Evolutionary conservation across 257 asterid genomes (phyloP).

Genomic region (Linderniella brevidens): DNA sequence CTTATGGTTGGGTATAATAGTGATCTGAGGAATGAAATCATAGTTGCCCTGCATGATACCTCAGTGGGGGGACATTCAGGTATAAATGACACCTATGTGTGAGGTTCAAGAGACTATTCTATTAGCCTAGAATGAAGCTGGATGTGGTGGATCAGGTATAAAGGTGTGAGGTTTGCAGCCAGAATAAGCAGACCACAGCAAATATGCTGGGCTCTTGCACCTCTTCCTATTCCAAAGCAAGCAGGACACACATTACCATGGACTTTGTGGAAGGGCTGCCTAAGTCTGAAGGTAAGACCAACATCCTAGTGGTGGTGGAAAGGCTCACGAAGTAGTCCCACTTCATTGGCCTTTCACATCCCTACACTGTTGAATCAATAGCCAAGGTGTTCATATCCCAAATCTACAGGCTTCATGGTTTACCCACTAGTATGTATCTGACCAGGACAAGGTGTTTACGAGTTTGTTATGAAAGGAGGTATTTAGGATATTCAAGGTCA

Average conservation of each 20-base stretch:
- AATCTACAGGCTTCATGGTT: neutral
- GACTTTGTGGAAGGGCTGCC: conserved; percentile 1
- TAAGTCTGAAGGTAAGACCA: neutral
- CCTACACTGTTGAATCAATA: neutral
- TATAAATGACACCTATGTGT: too few relatives aligned
- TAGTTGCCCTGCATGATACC: too few relatives aligned
- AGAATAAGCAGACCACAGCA: neutral
- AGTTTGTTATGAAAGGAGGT: neutral
- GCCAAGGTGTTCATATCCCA: neutral
- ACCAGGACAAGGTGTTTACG: neutral
- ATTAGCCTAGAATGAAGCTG: neutral
- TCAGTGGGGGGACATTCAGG: too few relatives aligned
- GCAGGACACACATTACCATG: neutral
- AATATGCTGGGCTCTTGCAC: neutral
- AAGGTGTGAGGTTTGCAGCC: neutral
- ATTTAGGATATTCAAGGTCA: neutral
- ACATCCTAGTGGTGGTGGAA: neutral
- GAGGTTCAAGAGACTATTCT: neutral
- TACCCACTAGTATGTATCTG: neutral
- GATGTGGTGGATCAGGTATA: neutral
- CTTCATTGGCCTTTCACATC: neutral
- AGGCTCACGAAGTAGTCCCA: neutral
- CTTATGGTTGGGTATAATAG: too few relatives aligned
- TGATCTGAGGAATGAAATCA: too few relatives aligned
- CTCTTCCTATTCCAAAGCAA: neutral